Conservation (phyloP, 495 filamentous ascomycete genomes). For the Parathielavia appendiculata region DNA sequence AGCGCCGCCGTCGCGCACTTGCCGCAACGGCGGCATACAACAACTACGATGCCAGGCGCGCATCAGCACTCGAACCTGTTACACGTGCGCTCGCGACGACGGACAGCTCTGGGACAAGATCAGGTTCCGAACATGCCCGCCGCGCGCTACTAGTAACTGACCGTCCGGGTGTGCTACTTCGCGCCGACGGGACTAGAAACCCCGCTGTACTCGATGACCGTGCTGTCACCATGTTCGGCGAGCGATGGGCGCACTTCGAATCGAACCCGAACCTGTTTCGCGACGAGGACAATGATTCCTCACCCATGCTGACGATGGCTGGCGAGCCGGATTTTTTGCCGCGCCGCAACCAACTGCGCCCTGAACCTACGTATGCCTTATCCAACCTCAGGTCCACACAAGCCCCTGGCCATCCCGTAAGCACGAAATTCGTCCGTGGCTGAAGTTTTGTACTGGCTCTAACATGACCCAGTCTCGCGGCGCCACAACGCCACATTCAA, state of each 20-base stretch:
- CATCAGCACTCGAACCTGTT: slow-evolving; percentile 8
- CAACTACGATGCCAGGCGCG: slow-evolving; percentile 9
- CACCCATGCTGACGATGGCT: slow-evolving; percentile 16
- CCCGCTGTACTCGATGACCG: slow-evolving; percentile 26
- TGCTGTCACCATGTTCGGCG: slow-evolving; percentile 28
- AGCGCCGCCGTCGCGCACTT: slow-evolving; percentile 27
- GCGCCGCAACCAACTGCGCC: not conserved
- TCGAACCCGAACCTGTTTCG: slow-evolving; percentile 17
- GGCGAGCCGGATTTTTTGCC: slow-evolving; percentile 20
- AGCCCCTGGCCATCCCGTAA: slow-evolving; percentile 18
- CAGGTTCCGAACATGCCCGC: slow-evolving; percentile 12
- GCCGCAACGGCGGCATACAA: slow-evolving; percentile 24
- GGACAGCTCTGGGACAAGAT: slow-evolving; percentile 13
- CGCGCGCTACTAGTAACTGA: slow-evolving; percentile 11
- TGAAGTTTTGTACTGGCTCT: not conserved
- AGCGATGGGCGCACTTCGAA: slow-evolving; percentile 29
- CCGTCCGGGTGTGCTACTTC: no score
- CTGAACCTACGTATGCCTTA: slow-evolving; percentile 15
- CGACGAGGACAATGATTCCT: slow-evolving; percentile 10
- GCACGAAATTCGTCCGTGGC: not conserved
- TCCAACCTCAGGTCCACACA: slow-evolving; percentile 27
- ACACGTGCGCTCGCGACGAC: slow-evolving; percentile 4
- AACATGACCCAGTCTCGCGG: slow-evolving; percentile 13
- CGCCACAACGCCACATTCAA: slow-evolving; percentile 3
- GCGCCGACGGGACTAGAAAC: slow-evolving; percentile 17